phyloP scores from a whole-genome alignment of 768 basidiomycete species.

The Boletales sp. region DNA sequence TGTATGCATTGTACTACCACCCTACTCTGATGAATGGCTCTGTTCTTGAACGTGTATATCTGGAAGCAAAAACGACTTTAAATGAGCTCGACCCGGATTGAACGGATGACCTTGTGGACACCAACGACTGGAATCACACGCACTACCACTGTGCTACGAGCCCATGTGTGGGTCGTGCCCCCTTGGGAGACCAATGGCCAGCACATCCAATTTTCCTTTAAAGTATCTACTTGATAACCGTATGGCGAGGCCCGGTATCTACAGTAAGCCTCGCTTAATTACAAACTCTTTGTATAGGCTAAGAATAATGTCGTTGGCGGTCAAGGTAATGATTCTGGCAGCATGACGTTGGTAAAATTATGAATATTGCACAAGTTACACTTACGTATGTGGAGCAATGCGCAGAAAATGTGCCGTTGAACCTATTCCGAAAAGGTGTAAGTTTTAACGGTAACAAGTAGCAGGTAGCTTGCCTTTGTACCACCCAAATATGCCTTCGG shows the following conservation, averaged over 20 bases:
- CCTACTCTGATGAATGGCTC: not conserved
- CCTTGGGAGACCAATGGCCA: no score
- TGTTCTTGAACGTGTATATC: not conserved
- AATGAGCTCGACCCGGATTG: slow-evolving; percentile 40
- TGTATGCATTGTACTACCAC: not conserved
- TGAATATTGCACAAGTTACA: not conserved
- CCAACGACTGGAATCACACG: slow-evolving; percentile 29
- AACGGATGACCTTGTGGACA: slow-evolving; percentile 44
- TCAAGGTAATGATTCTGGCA: slow-evolving; percentile 81
- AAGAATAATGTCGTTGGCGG: slow-evolving; percentile 78
- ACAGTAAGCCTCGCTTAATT: slow-evolving; percentile 8
- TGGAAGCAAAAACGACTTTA: no score
- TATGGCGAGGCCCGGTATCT: not conserved
- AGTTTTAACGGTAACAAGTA: not conserved
- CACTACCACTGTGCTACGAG: slow-evolving; percentile 32
- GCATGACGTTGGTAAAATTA: slow-evolving; percentile 2
- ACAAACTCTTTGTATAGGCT: slow-evolving; percentile 55
- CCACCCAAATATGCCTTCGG: slow-evolving; percentile 90
- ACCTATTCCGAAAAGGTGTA: slow-evolving; percentile 41
- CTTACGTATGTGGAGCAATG: slow-evolving; percentile 89
- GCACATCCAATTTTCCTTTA: no score
- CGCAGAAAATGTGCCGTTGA: slow-evolving; percentile 92
- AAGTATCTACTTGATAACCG: not conserved
- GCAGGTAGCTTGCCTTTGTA: slow-evolving; percentile 70
- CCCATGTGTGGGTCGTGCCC: slow-evolving; percentile 4